Conservation (phyloP, 768 basidiomycete species). For the Russula vinacea region DNA sequence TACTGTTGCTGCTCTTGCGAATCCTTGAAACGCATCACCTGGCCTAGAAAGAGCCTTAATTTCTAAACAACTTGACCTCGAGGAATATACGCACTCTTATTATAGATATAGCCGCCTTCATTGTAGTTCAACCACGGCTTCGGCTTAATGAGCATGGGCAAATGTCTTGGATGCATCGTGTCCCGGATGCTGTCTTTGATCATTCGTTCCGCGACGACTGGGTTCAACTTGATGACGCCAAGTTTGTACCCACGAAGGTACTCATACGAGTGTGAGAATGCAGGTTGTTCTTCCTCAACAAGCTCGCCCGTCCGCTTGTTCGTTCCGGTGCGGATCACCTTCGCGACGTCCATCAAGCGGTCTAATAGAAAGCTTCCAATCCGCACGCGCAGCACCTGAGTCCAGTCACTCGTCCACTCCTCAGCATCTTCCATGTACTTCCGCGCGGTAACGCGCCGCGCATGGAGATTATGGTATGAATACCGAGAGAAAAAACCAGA, state of each 20-base stretch:
- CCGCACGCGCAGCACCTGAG: conserved; percentile 67
- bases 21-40: conserved; percentile 92
- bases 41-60: conserved; percentile 40
- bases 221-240: conserved; percentile 88
- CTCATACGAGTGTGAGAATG: conserved; percentile 90
- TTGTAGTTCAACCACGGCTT: conserved; percentile 79
- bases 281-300: conserved; percentile 79
- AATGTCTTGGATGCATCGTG: conserved; percentile 84
- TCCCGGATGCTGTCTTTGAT: conserved; percentile 67
- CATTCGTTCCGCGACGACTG: conserved; percentile 70
- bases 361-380: conserved; percentile 83
- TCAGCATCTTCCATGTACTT: conserved; percentile 64
- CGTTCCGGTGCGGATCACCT: conserved; percentile 57
- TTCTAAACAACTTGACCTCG: background rate
- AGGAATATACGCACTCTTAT: conserved; percentile 51
- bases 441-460: conserved; percentile 62
- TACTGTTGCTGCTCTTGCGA: conserved; percentile 79
- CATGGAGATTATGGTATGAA: conserved; percentile 59
- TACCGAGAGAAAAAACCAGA: conserved; percentile 53
- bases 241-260: conserved; percentile 90
- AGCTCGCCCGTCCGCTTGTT: conserved; percentile 58
- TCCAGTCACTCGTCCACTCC: conserved; percentile 80
- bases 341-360: conserved; percentile 79
- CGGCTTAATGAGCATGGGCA: conserved; percentile 93
- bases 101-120: conserved; percentile 81